Percentiles rank a stretch among this genome's conserved stretches.
Conservation (phyloP, 768 basidiomycete species). For the Macrolepiota fuliginosa region DNA sequence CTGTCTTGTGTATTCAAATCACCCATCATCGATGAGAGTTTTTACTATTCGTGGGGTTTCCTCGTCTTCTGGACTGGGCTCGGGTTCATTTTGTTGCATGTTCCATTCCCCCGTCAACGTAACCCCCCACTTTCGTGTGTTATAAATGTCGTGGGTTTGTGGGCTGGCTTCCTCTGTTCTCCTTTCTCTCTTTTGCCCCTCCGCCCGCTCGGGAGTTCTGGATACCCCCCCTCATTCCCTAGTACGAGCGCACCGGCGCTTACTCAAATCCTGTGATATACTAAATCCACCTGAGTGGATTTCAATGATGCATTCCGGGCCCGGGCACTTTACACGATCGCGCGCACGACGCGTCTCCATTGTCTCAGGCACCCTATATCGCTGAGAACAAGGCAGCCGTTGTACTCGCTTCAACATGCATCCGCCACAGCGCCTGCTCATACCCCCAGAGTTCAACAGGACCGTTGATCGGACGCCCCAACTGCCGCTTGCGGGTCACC, state of each 20-base stretch:
- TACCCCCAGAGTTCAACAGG: too few species aligned
- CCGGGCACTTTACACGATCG: too few species aligned
- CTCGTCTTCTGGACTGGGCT: not conserved
- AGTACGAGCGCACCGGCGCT: too few species aligned
- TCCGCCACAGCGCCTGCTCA: too few species aligned
- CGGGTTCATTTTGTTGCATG: not conserved
- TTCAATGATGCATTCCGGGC: too few species aligned
- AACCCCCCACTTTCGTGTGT: conserved; percentile 14
- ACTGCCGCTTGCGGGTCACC: too few species aligned
- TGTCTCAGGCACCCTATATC: not conserved
- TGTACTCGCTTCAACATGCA: too few species aligned
- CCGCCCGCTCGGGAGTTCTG: not conserved
- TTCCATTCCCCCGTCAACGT: not conserved
- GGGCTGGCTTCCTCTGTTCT: conserved; percentile 8
- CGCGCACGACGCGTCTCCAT: not conserved
- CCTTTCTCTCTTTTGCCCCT: conserved; percentile 9
- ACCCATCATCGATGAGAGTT: not conserved
- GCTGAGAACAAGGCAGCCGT: not conserved
- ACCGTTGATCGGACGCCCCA: too few species aligned
- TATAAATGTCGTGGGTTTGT: conserved; percentile 19
- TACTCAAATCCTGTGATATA: too few species aligned
- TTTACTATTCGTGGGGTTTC: not conserved
- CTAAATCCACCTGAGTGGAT: too few species aligned
- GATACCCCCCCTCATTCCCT: too few species aligned
- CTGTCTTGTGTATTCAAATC: conserved; percentile 3